These are phyloP conservation scores for Heterobasidion irregulare DNA, from an alignment of 1,284 basidiomycete species.

Conservation along the genomic window DNA sequence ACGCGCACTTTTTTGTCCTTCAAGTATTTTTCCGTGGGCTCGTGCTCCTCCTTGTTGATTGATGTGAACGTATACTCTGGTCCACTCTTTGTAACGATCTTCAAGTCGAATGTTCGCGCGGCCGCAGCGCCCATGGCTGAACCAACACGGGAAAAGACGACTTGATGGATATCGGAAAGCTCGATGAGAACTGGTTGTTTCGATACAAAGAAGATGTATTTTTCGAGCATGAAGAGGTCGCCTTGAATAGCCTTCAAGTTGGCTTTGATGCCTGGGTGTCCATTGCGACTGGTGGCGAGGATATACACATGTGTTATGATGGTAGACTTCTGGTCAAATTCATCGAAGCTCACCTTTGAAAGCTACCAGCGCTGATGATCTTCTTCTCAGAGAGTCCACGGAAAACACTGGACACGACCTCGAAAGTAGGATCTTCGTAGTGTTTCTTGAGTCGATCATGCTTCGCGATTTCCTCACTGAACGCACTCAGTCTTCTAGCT, in stretches of 20 bases:
- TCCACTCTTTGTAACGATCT: slow-evolving; percentile 77
- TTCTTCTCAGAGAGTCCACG: slow-evolving; percentile 88
- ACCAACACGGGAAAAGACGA: slow-evolving; percentile 94
- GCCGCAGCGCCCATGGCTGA: slow-evolving; percentile 72
- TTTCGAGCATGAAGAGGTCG: slow-evolving; percentile 96
- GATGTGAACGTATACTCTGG: slow-evolving; percentile 88
- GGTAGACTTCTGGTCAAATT: not conserved
- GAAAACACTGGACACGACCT: slow-evolving; percentile 94
- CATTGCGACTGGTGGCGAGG: slow-evolving; percentile 44
- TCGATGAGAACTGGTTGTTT: slow-evolving; percentile 93
- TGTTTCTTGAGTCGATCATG: slow-evolving; percentile 85
- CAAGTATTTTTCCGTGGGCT: slow-evolving; percentile 79
- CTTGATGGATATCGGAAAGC: slow-evolving; percentile 86
- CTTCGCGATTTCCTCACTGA: slow-evolving; percentile 63
- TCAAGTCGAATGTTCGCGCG: slow-evolving; percentile 92
- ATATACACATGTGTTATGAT: not conserved
- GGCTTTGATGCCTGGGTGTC: slow-evolving; percentile 85
- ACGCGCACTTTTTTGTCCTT: slow-evolving; percentile 87
- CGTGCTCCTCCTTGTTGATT: slow-evolving; percentile 94
- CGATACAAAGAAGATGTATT: slow-evolving; percentile 96
- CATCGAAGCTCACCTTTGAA: slow-evolving; percentile 61
- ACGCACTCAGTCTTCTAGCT: not conserved
- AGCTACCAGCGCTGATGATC: slow-evolving; percentile 79
- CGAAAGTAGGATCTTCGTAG: slow-evolving; percentile 91
- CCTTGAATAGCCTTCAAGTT: slow-evolving; percentile 98